Base-by-base conservation (phyloP, 2,329 filamentous ascomycete genomes). In the Tolypocladium pustulatum region DNA sequence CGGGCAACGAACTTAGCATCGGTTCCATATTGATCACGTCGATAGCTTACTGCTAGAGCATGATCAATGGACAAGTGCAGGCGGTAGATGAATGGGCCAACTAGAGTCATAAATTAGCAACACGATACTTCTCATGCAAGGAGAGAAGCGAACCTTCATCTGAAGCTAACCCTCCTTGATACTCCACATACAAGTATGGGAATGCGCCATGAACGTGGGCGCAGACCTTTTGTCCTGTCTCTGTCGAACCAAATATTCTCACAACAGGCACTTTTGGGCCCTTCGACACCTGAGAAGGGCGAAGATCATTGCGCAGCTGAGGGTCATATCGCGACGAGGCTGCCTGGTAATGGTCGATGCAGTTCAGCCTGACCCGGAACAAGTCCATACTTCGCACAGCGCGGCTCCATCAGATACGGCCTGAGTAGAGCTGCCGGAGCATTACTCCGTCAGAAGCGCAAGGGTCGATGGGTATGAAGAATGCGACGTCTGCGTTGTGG, bases 131-230 rank as follows among this genome's bases (percentile, higher is more conserved):
- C 13, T 22, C 9, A 7, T 17, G 4, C n/a, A 30, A 25, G 25
- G 20, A 6, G 27, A 36, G 27, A 13, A 34, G 60, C 82, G 69
- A 73, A 92, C 90, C 88, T 70, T 86, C 81, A 62, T 88, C 81
- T 12, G 80, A 77, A 46, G 79, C 79, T 61, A 94, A 72, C 65
- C 81, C 82, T 27, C 89, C 91, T 54, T 81, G 78, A 71, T 96
- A 96, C 71, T 93, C 88, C 58, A 99, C 79, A 70, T 91, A 97
- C n/a, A 97, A 77, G 69, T 99, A 99, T 1, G 94, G 94, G 67
- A 99, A 92, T 27, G 90, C 91, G 61, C 95, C 94, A 73, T 97
- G 94, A 58, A 99, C 85, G 75, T 99, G 94, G 36, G 90, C 90
- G 75, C 94, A 97, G 20, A 97, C 91, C 69, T 95, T 97, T 74